Base-by-base conservation (phyloP, 177 flowering plant species). In the Viscum album region DNA sequence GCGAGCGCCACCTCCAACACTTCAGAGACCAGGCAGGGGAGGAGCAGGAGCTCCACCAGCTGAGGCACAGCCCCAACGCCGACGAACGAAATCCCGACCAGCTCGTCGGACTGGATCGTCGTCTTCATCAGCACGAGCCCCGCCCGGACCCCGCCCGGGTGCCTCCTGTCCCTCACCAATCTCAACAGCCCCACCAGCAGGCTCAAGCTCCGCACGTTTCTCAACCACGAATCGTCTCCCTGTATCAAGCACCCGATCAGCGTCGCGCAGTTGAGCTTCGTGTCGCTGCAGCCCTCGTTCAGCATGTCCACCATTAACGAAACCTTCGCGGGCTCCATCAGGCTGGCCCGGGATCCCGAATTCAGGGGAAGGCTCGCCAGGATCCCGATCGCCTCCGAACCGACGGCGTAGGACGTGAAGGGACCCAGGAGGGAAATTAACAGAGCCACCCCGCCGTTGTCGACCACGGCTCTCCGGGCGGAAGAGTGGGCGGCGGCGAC, bases 351-450 rank as follows among this genome's bases (percentile, higher is more conserved):
- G 0, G 84, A 76, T 19, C 79, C 85, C 1, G 81, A 83, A 76
- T 82, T 81, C 17, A 88, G 84, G 23, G 56, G 39, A 79, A 87
- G 79, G 69, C 80, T 79, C 71, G 84, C 92, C 54, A 89, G 79
- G 74, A 88, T 81, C 34, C 80, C 86, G 71, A 87, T 75, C 12
- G 76, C 84, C 72, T 87, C 92, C 0, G 86, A 85, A 23, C 90
- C 96, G 33, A 89, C 96, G 1, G 86, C 89, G 68, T 88, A 89
- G 0, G 89, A 79, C 41, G 96, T 90, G 72, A 89, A 86, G 62
- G 85, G 88, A 68, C 90, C 96, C n/a, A 89, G 64, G 28, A 89
- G 73, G 50, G 89, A 84, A 13, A 85, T 80, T 47, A 89, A 70
- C 62, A 85, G 37, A 62, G 75, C 34, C 35, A 86, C 75, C 13